phyloP scores from a whole-genome alignment of 495 filamentous ascomycete genomes.

The Aspergillus nanangensis region DNA sequence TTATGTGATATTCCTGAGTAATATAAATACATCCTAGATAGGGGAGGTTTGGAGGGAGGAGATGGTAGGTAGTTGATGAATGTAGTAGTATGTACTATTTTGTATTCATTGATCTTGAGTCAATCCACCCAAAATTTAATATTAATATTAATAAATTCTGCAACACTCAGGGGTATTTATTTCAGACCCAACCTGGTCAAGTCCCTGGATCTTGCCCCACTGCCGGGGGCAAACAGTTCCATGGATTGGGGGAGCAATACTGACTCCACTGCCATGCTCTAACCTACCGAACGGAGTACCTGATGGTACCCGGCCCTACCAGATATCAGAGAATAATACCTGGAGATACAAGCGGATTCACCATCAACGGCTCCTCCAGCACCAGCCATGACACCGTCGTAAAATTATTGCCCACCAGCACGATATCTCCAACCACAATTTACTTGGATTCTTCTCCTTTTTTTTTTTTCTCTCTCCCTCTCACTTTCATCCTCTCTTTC shows the following conservation, averaged over 20 bases:
- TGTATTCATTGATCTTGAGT: too few relatives aligned
- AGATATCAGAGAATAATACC: not conserved
- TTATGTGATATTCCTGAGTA: too few relatives aligned
- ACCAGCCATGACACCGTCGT: constrained; percentile 17
- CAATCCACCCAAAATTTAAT: too few relatives aligned
- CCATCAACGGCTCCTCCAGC: constrained; percentile 11
- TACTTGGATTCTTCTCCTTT: constrained; percentile 5
- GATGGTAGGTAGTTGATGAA: too few relatives aligned
- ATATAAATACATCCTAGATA: too few relatives aligned
- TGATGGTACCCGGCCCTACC: too few relatives aligned
- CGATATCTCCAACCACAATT: constrained; percentile 18
- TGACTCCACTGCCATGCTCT: constrained; percentile 4
- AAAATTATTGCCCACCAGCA: constrained; percentile 20
- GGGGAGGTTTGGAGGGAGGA: too few relatives aligned
- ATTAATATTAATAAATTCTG: too few relatives aligned
- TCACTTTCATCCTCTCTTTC: constrained; percentile 6
- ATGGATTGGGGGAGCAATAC: not conserved
- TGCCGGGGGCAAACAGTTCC: not conserved
- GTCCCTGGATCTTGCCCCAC: constrained; percentile 18
- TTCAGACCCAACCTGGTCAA: too few relatives aligned
- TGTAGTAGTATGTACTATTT: too few relatives aligned
- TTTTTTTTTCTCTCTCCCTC: constrained; percentile 10
- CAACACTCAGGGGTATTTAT: too few relatives aligned
- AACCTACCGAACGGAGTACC: too few relatives aligned
- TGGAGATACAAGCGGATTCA: not conserved